These are phyloP conservation scores for Apiotrichum montevideense DNA, from an alignment of 1,284 basidiomycete genomes.

Conservation along the genomic window DNA sequence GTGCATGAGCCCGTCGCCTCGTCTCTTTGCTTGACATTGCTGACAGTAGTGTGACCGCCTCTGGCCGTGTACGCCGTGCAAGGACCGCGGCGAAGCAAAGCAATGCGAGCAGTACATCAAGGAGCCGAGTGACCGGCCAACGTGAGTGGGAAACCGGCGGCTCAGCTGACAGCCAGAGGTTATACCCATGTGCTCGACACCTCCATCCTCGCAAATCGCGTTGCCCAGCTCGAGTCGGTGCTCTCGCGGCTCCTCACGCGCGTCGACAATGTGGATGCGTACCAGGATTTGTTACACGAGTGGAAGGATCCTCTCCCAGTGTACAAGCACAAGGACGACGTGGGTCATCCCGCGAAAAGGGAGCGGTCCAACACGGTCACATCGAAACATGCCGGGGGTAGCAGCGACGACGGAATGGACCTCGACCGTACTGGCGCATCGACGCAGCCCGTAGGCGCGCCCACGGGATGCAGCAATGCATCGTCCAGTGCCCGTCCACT, in stretches of 20 bases:
- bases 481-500: no score
- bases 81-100: constrained; percentile 20
- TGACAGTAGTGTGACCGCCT: constrained; percentile 12
- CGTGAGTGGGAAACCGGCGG: constrained; percentile 3
- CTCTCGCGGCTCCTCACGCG: constrained; percentile 13
- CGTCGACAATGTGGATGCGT: constrained; percentile 11
- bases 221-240: constrained; percentile 19
- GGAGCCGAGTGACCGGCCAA: constrained; percentile 17
- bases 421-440: not conserved
- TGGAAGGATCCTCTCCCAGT: constrained; percentile 14
- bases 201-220: constrained; percentile 19
- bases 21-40: not conserved
- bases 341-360: not conserved
- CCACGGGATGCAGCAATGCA: no score
- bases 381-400: not conserved
- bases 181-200: constrained; percentile 25
- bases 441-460: no score
- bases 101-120: constrained; percentile 18
- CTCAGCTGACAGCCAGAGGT: constrained; percentile 17
- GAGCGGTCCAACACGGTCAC: not conserved
- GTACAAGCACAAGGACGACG: constrained; percentile 11
- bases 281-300: constrained; percentile 14
- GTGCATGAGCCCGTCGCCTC: not conserved
- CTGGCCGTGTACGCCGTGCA: constrained; percentile 19
- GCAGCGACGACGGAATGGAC: constrained; percentile 1